phyloP scores from a whole-genome alignment of 768 basidiomycete genomes.

The Amylocystis lapponica region DNA sequence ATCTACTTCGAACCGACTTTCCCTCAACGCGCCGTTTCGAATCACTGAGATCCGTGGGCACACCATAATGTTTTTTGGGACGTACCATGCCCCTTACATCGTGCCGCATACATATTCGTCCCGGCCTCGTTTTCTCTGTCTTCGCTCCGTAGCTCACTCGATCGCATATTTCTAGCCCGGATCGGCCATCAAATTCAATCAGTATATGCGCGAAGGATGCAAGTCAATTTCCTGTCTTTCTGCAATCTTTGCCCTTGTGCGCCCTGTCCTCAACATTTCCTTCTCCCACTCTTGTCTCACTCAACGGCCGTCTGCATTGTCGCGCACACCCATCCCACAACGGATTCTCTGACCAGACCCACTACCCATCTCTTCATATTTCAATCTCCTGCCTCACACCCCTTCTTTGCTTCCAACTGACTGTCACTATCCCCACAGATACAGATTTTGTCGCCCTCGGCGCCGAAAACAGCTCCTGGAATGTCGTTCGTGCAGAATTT shows the following conservation, averaged over 20 bases:
- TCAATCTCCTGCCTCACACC: not conserved
- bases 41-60: too few relatives aligned
- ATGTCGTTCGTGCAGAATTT: slow-evolving; percentile 57
- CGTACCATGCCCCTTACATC: too few relatives aligned
- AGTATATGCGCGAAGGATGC: slow-evolving; percentile 54
- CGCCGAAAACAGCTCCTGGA: slow-evolving; percentile 49
- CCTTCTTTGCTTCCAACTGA: not conserved
- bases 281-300: not conserved
- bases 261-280: not conserved
- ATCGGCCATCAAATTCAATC: slow-evolving; percentile 54
- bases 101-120: too few relatives aligned
- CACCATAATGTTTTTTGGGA: too few relatives aligned
- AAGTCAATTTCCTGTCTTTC: slow-evolving; percentile 21
- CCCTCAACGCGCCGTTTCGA: too few relatives aligned
- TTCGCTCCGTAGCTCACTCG: too few relatives aligned
- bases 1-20: not conserved
- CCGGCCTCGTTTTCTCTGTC: too few relatives aligned
- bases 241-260: not conserved
- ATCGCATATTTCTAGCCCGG: slow-evolving; percentile 47
- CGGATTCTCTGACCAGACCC: too few relatives aligned
- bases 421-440: slow-evolving; percentile 29
- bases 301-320: not conserved
- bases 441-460: slow-evolving; percentile 53
- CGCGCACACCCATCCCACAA: not conserved
- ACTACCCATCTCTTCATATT: not conserved